Evolutionary conservation across 352 stramenopile species (phyloP).

Genomic region (Globisporangium radiosum): DNA sequence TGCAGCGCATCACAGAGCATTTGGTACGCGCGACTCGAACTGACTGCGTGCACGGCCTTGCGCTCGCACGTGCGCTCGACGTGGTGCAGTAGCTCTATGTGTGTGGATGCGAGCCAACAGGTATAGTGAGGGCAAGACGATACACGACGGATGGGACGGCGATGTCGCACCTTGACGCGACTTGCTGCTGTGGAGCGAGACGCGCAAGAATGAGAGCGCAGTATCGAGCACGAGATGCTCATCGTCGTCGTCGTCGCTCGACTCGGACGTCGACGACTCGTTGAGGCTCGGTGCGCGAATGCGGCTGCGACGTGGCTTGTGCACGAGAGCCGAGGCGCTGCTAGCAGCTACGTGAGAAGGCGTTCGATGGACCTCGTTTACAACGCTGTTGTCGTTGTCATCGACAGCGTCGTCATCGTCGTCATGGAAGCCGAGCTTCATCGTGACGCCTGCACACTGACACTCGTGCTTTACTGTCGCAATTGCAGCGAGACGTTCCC

Average conservation of each 20-base stretch:
- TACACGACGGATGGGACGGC: background rate
- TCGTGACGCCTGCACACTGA: constrained; percentile 12
- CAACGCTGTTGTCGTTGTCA: constrained; percentile 1
- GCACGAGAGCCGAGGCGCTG: background rate
- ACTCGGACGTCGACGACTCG: constrained; percentile 26
- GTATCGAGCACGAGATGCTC: constrained; percentile 1
- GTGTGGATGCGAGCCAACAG: background rate
- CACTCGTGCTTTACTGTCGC: constrained; percentile 10
- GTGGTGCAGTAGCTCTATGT: constrained; percentile 45
- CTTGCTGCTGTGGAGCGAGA: constrained; percentile 9
- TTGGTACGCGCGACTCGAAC: constrained; percentile 46
- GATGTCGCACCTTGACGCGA: constrained; percentile 24
- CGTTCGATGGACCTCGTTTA: too few relatives aligned
- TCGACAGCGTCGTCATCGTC: constrained; percentile 20
- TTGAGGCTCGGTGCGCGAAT: constrained; percentile 48
- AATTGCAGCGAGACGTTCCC: too few relatives aligned
- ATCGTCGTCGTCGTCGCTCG: constrained; percentile 29
- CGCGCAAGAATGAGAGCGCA: constrained; percentile 4
- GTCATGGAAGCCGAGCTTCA: constrained; percentile 45
- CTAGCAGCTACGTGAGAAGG: background rate
- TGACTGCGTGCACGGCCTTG: constrained; percentile 48
- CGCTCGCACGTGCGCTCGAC: constrained; percentile 60
- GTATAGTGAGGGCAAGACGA: background rate
- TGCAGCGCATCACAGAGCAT: constrained; percentile 57
- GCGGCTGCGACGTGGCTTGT: constrained; percentile 9